phyloP scores from a whole-genome alignment of 306 rosid species.

The Ceratonia siliqua region DNA sequence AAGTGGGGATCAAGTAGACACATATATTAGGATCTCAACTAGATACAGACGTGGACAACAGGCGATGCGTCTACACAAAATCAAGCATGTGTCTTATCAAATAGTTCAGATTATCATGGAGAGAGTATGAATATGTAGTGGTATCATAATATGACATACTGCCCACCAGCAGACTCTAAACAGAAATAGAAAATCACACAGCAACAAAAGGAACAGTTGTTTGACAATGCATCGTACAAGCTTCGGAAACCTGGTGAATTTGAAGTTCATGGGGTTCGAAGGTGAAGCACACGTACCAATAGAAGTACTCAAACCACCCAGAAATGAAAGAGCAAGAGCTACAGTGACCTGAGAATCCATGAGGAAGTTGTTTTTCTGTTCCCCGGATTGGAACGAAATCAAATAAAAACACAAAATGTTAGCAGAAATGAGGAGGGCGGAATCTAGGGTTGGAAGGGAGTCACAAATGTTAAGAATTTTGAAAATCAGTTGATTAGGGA shows the following conservation, averaged over 20 bases:
- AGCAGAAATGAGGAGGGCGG: slow-evolving; percentile 2
- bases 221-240: not conserved
- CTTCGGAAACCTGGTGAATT: not conserved
- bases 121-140: not conserved
- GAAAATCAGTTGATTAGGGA: not conserved
- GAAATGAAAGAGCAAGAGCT: slow-evolving; percentile 92
- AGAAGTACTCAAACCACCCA: slow-evolving; percentile 93
- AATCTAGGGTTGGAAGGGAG: not conserved
- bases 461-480: not conserved
- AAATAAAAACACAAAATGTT: not conserved
- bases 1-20: not conserved
- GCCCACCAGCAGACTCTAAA: not conserved
- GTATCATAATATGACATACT: not conserved
- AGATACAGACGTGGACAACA: too few relatives aligned
- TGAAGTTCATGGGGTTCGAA: not conserved
- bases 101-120: not conserved
- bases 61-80: too few relatives aligned
- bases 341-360: slow-evolving; percentile 86
- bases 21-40: not conserved
- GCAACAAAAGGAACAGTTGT: not conserved
- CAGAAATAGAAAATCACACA: not conserved
- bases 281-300: slow-evolving; percentile 51
- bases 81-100: too few relatives aligned
- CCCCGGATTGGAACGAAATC: slow-evolving; percentile 1
- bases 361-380: not conserved